phyloP scores from a whole-genome alignment of 441 rosid genomes.

The Jatropha podagrica region DNA sequence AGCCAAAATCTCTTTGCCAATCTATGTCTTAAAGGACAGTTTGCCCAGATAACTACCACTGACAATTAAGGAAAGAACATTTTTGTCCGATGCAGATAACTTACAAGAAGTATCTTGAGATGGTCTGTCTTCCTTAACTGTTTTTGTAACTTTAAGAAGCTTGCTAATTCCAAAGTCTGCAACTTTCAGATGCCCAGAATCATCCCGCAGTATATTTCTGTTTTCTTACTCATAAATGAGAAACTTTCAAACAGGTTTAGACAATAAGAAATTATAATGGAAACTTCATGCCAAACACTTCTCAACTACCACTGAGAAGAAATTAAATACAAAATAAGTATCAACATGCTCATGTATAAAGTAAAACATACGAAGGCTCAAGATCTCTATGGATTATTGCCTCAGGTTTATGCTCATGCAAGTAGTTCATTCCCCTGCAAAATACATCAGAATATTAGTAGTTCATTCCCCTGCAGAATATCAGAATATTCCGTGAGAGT shows the following conservation, averaged over 20 bases:
- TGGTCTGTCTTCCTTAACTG: constrained; percentile 57
- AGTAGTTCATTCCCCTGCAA: constrained; percentile 83
- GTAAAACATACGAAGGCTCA: constrained; percentile 74
- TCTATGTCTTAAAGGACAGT: not conserved
- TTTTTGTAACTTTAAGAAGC: constrained; percentile 52
- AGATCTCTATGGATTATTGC: constrained; percentile 79
- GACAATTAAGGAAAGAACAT: not conserved
- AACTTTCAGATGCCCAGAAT: constrained; percentile 71
- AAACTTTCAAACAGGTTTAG: constrained; percentile 30
- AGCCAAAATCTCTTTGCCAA: constrained; percentile 11
- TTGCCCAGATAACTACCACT: not conserved
- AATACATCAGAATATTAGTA: constrained; percentile 28
- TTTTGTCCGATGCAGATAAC: constrained; percentile 25
- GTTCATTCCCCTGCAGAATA: constrained; percentile 71
- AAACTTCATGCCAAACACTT: constrained; percentile 7
- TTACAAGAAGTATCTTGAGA: constrained; percentile 60
- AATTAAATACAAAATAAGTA: not conserved
- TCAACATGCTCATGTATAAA: constrained; percentile 6
- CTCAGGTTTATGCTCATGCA: constrained; percentile 83
- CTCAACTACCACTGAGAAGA: constrained; percentile 1
- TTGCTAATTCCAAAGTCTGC: constrained; percentile 69
- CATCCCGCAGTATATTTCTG: constrained; percentile 72
- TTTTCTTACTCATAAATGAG: constrained; percentile 51
- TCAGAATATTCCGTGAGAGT: constrained; percentile 5
- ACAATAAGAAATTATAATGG: constrained; percentile 21